These are phyloP conservation scores for Alternaria ventricosa DNA, from an alignment of 2,329 filamentous ascomycete genomes.

Conservation along the genomic window DNA sequence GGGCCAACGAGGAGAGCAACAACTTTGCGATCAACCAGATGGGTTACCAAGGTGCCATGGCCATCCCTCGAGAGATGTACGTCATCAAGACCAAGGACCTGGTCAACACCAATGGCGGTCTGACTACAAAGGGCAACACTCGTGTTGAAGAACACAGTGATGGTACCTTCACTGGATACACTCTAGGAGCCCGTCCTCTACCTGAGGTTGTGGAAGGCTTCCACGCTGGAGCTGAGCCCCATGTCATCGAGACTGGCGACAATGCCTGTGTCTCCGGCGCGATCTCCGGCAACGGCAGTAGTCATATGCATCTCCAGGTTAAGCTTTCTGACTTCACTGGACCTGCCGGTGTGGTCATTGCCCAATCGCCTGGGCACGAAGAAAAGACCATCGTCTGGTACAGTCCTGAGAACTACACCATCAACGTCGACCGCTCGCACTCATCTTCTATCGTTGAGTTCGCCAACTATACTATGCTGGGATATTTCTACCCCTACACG, in stretches of 20 bases:
- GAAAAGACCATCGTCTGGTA: conserved; percentile 57
- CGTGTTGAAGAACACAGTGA: conserved; percentile 43
- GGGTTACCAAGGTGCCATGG: conserved; percentile 54
- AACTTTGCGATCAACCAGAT: conserved; percentile 51
- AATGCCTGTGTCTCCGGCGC: conserved; percentile 27
- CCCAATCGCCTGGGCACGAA: conserved; percentile 50
- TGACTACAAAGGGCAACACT: conserved; percentile 46
- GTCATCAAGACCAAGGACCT: conserved; percentile 53
- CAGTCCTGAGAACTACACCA: conserved; percentile 54
- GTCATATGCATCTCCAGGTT: conserved; percentile 52
- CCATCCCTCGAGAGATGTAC: conserved; percentile 55
- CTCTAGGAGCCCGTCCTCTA: conserved; percentile 53
- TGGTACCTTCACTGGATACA: conserved; percentile 53
- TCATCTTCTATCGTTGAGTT: conserved; percentile 53
- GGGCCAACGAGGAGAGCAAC: conserved; percentile 54
- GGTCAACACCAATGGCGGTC: conserved; percentile 42
- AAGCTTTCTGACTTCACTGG: conserved; percentile 49
- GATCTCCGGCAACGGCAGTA: conserved; percentile 36
- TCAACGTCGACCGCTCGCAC: conserved; percentile 54
- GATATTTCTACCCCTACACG: conserved; percentile 56
- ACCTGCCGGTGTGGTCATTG: conserved; percentile 52
- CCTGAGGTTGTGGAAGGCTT: conserved; percentile 53
- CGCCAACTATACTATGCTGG: conserved; percentile 53
- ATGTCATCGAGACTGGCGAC: conserved; percentile 25
- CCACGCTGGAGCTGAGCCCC: conserved; percentile 34